Evolutionary conservation across 208 protist genomes (phyloP).

Genomic region (Crithidia acanthocephali): DNA sequence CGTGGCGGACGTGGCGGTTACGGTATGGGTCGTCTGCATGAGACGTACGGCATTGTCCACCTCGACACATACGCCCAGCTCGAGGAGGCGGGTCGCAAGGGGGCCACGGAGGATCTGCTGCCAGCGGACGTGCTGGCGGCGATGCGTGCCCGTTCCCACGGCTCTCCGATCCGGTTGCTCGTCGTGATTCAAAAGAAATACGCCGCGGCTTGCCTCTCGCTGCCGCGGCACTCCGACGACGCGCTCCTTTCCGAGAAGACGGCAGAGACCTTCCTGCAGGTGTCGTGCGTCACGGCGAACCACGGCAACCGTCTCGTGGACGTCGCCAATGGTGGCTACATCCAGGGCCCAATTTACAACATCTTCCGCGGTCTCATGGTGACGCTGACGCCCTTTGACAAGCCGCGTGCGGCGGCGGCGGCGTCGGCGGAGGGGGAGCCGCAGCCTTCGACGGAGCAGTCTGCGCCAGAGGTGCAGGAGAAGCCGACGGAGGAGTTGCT

Average conservation of each 20-base stretch:
- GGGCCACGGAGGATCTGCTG: slow-evolving; percentile 54
- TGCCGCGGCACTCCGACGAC: slow-evolving; percentile 64
- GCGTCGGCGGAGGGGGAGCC: slow-evolving; percentile 1
- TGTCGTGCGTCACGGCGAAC: slow-evolving; percentile 56
- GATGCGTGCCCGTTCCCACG: slow-evolving; percentile 42
- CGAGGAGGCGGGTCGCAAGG: slow-evolving; percentile 63
- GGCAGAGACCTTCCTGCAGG: slow-evolving; percentile 59
- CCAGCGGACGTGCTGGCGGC: slow-evolving; percentile 33
- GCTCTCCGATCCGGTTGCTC: slow-evolving; percentile 48
- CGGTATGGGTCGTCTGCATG: slow-evolving; percentile 21
- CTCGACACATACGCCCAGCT: slow-evolving; percentile 74
- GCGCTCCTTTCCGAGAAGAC: slow-evolving; percentile 68
- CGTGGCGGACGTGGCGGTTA: slow-evolving; percentile 28
- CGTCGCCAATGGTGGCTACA: slow-evolving; percentile 43
- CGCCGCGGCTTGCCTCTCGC: slow-evolving; percentile 65
- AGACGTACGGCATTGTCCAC: slow-evolving; percentile 66
- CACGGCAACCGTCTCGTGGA: slow-evolving; percentile 65
- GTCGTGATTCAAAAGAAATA: slow-evolving; percentile 68
- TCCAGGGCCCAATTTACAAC: slow-evolving; percentile 61
- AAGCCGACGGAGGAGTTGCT: slow-evolving; percentile 33
- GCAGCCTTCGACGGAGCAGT: slow-evolving; percentile 4
- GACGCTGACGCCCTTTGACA: slow-evolving; percentile 63
- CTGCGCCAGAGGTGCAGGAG: slow-evolving; percentile 38
- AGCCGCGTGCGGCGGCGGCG: slow-evolving; percentile 32
- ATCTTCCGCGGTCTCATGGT: slow-evolving; percentile 52